Conservation (phyloP, 1,284 basidiomycete species). For the Lignosus rhinocerotis region DNA sequence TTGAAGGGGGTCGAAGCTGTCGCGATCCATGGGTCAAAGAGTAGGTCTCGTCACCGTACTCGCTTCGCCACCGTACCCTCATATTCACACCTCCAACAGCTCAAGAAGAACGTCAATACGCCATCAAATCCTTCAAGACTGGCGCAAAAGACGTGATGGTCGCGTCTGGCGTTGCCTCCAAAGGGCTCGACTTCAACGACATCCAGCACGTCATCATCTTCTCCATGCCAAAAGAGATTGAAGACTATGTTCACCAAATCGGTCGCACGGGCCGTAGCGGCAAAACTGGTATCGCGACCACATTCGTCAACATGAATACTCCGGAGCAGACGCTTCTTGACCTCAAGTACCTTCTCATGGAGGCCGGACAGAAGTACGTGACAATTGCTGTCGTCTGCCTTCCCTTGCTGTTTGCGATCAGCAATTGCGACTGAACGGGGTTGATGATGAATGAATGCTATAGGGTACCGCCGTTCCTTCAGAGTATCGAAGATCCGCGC, state of each 20-base stretch:
- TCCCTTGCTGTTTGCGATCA: conserved; percentile 3
- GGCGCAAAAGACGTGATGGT: conserved; percentile 99
- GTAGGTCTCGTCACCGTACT: conserved; percentile 44
- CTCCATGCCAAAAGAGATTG: conserved; percentile 99
- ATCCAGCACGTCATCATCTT: conserved; percentile 98
- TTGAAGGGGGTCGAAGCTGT: conserved; percentile 98
- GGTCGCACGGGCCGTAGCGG: conserved; percentile 97
- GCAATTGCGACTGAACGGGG: conserved; percentile 1
- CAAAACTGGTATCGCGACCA: conserved; percentile 99
- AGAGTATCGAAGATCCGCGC: conserved; percentile 90
- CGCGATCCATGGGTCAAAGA: conserved; percentile 97
- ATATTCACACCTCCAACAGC: conserved; percentile 46
- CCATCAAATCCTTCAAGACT: conserved; percentile 95
- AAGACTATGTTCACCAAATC: conserved; percentile 98
- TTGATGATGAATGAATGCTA: conserved; percentile 14
- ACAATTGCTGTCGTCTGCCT: not conserved
- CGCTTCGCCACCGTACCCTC: not conserved
- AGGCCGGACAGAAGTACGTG: conserved; percentile 92
- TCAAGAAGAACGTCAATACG: conserved; percentile 98
- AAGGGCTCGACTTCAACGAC: conserved; percentile 97
- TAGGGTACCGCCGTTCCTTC: conserved; percentile 95
- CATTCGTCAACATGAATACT: conserved; percentile 99
- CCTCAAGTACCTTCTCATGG: conserved; percentile 95
- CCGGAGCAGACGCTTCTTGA: conserved; percentile 95
- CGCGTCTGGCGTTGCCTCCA: conserved; percentile 95